phyloP scores from a whole-genome alignment of 2,329 filamentous ascomycete genomes.

The Tolypocladium tropicale region DNA sequence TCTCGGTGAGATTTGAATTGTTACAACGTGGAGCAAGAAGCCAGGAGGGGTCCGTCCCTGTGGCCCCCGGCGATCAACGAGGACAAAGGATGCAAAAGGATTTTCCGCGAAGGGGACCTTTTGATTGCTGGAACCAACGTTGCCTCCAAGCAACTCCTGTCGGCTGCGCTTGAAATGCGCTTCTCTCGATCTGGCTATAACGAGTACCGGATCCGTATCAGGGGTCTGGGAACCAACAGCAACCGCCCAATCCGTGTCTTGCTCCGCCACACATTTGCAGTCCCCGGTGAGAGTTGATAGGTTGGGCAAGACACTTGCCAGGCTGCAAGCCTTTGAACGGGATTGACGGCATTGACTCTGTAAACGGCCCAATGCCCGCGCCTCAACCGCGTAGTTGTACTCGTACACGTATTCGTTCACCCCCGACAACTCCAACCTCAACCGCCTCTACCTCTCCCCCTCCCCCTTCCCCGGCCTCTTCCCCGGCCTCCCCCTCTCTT shows the following conservation, averaged over 20 bases:
- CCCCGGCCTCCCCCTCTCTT: constrained; percentile 29
- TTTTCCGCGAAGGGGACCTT: background rate
- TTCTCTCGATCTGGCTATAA: background rate
- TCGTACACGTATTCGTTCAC: too few relatives aligned
- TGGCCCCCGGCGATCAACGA: background rate
- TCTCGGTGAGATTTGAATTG: background rate
- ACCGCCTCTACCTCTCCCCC: constrained; percentile 10
- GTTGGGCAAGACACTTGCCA: background rate
- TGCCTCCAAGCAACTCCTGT: too few relatives aligned
- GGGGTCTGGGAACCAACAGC: background rate
- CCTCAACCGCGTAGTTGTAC: fast-evolving
- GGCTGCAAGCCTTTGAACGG: background rate
- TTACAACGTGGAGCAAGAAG: background rate
- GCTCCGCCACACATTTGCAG: background rate
- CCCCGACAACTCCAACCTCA: constrained; percentile 1
- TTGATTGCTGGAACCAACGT: background rate
- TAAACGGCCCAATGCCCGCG: background rate
- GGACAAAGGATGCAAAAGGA: background rate
- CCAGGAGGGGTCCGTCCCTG: too few relatives aligned
- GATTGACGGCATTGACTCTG: background rate
- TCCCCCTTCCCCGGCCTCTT: constrained; percentile 16
- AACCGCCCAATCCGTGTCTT: background rate
- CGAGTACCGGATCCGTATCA: background rate
- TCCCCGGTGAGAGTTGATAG: background rate
- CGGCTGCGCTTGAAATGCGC: background rate